Percentiles rank a stretch among this genome's conserved stretches.
These are phyloP conservation scores for Dionaea muscipula DNA, from an alignment of 179 eudicot genomes.

Conservation along the genomic window DNA sequence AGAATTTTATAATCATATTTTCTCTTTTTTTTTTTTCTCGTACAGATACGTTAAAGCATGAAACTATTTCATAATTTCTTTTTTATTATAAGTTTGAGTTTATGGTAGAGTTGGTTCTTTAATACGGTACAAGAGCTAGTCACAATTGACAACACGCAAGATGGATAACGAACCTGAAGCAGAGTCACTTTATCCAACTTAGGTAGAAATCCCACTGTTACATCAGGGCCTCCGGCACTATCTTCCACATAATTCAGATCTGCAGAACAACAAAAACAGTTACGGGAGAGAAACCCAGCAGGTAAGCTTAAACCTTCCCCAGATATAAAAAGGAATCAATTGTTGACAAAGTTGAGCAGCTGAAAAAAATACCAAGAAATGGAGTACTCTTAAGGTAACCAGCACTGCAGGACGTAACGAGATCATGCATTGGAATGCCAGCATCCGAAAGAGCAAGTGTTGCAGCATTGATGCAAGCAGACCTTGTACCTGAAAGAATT, in stretches of 20 bases:
- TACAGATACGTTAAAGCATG: too few relatives aligned
- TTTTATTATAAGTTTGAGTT: too few relatives aligned
- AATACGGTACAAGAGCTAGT: too few relatives aligned
- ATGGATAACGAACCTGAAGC: conserved; percentile 51
- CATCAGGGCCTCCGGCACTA: conserved; percentile 97
- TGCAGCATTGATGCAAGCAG: conserved; percentile 98
- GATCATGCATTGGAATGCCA: conserved; percentile 90
- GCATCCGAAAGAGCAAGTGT: conserved; percentile 97
- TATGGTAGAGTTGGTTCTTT: too few relatives aligned
- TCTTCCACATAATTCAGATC: conserved; percentile 88
- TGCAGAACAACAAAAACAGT: conserved; percentile 14
- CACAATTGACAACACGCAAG: too few relatives aligned
- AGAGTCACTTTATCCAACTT: conserved; percentile 82
- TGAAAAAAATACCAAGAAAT: conserved; percentile 50
- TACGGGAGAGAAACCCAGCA: too few relatives aligned
- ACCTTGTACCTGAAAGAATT: conserved; percentile 62
- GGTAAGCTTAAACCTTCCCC: neutral
- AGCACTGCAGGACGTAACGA: conserved; percentile 88
- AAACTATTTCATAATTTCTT: too few relatives aligned
- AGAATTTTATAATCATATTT: too few relatives aligned
- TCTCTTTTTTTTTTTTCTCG: too few relatives aligned
- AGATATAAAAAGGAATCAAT: neutral
- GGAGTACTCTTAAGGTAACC: conserved; percentile 82
- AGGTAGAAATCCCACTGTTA: conserved; percentile 77
- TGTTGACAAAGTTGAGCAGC: too few relatives aligned